Conservation (phyloP, 345 rosid species). For the Hibiscus mutabilis region DNA sequence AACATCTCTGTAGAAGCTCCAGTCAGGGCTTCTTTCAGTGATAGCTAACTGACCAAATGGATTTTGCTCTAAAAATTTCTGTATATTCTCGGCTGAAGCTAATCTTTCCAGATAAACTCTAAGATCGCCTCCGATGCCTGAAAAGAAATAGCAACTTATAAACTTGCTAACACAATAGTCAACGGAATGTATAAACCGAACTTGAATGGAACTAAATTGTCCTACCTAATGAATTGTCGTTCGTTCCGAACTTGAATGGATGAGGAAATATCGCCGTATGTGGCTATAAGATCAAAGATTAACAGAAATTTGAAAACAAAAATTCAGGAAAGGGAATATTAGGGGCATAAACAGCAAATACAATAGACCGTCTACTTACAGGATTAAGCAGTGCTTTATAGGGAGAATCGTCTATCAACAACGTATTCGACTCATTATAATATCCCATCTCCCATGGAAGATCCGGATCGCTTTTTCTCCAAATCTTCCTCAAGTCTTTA, state of each 20-base stretch:
- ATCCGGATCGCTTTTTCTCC: conserved; percentile 54
- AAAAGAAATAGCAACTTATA: conserved; percentile 1
- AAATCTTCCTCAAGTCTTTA: conserved; percentile 64
- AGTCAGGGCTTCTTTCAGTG: conserved; percentile 39
- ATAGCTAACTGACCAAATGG: conserved; percentile 74
- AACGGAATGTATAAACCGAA: neutral
- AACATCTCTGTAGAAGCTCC: conserved; percentile 53
- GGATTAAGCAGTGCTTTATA: conserved; percentile 93
- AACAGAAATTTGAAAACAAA: neutral
- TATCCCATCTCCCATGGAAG: conserved; percentile 62
- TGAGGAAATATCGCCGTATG: conserved; percentile 71
- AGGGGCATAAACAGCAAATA: neutral
- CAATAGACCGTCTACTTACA: conserved; percentile 35
- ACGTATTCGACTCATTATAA: conserved; percentile 65
- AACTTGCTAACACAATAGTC: neutral
- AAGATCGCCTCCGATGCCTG: conserved; percentile 67
- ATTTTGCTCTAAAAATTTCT: conserved; percentile 46
- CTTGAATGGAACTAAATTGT: neutral
- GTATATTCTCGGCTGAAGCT: conserved; percentile 47
- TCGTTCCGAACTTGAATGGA: conserved; percentile 40
- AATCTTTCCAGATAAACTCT: conserved; percentile 55
- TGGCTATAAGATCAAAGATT: conserved; percentile 30
- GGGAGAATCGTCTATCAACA: conserved; percentile 85
- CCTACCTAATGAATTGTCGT: conserved; percentile 68
- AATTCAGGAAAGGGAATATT: neutral